These are phyloP conservation scores for Blastomyces gilchristii DNA, from an alignment of 2,329 filamentous ascomycete species.

Conservation along the genomic window DNA sequence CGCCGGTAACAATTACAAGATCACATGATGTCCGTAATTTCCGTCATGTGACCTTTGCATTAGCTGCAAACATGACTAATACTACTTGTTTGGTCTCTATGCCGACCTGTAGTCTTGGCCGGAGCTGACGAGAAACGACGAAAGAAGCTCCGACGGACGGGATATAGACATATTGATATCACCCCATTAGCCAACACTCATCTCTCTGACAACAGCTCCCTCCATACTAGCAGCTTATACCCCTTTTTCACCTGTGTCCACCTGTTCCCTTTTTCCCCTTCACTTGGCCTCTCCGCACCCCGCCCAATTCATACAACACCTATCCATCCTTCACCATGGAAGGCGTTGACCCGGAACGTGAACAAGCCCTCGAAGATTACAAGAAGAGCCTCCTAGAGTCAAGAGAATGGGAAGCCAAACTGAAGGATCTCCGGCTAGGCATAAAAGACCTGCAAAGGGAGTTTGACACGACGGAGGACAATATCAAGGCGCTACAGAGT, in stretches of 20 bases:
- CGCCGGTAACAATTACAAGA: not conserved
- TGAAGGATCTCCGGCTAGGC: slow-evolving; percentile 85
- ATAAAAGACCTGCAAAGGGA: slow-evolving; percentile 94
- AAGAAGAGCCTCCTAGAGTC: slow-evolving; percentile 81
- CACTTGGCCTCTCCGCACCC: slow-evolving; percentile 6
- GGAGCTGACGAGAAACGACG: not conserved
- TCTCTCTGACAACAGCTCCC: not conserved
- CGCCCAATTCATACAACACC: not conserved
- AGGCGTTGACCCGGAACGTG: slow-evolving; percentile 42
- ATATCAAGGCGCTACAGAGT: slow-evolving; percentile 98
- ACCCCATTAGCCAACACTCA: not conserved
- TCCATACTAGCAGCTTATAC: no score
- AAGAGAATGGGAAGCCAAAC: slow-evolving; percentile 96
- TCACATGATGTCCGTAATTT: not conserved
- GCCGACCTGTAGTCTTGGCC: not conserved
- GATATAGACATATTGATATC: not conserved
- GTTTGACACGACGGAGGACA: slow-evolving; percentile 94
- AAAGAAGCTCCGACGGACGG: not conserved
- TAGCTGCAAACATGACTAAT: slow-evolving; percentile 2
- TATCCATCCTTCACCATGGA: slow-evolving; percentile 25
- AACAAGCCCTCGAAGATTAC: slow-evolving; percentile 66
- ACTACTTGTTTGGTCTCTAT: not conserved
- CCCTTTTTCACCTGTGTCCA: no score
- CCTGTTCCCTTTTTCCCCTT: not conserved
- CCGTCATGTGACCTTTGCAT: not conserved